These are phyloP conservation scores for Ochromonas danica DNA, from an alignment of 108 stramenopile genomes.

Conservation along the genomic window DNA sequence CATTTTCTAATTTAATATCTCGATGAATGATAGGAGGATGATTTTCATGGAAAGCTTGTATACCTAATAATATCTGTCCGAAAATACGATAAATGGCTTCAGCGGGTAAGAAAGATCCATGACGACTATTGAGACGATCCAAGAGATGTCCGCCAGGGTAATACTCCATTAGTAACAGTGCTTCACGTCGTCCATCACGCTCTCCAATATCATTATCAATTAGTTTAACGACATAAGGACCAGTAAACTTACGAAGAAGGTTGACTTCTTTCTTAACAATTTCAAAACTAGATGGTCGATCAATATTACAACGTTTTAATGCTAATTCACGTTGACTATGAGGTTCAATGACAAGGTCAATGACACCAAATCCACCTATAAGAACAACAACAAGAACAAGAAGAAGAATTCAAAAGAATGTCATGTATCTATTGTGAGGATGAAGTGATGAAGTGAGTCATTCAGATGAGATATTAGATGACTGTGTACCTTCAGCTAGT, in stretches of 20 bases:
- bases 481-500: slow-evolving; percentile 9
- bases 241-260: neutral
- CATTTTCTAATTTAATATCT: slow-evolving; percentile 65
- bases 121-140: slow-evolving; percentile 68
- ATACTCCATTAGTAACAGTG: slow-evolving; percentile 86
- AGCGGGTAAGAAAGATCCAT: slow-evolving; percentile 39
- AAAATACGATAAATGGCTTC: slow-evolving; percentile 31
- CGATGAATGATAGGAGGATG: slow-evolving; percentile 47
- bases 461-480: neutral
- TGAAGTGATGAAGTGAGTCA: too few relatives aligned
- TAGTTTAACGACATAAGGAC: slow-evolving; percentile 21
- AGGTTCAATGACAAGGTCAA: neutral
- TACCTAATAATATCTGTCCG: slow-evolving; percentile 45
- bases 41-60: slow-evolving; percentile 55
- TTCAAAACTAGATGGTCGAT: neutral
- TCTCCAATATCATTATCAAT: slow-evolving; percentile 10
- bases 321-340: neutral
- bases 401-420: too few relatives aligned
- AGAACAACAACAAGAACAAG: neutral
- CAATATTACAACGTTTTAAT: slow-evolving; percentile 22
- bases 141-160: slow-evolving; percentile 84
- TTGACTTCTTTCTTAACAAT: slow-evolving; percentile 33
- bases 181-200: slow-evolving; percentile 48
- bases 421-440: too few relatives aligned
- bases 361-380: slow-evolving; percentile 30